Evolutionary conservation across 495 filamentous ascomycete species (phyloP), one percentile per base, ranked within the genome.

Genomic region (Astrothelium macrocarpum): DNA sequence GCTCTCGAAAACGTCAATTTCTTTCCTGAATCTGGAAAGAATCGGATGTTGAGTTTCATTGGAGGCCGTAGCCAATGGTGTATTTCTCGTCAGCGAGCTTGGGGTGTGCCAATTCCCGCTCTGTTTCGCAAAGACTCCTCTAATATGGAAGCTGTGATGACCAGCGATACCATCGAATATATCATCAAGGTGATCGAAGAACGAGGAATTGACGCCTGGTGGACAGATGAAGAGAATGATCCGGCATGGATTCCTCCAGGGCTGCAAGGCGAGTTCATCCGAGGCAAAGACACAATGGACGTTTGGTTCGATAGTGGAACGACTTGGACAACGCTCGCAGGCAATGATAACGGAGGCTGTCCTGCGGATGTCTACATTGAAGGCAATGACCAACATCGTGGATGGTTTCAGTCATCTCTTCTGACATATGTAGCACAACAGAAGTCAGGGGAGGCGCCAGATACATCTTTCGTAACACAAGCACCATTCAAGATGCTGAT

Each of bases 361-460:
- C 49, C 25, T 26, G 90, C 90, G 1, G 92, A 97, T 72, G 80
- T 97, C 32, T 97, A 96, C 70, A 80, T 97, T 4, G 94, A 99
- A 78, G 94, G 94, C 29, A 87, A 84, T 1, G 94, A 99, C 73
- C 94, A 99, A 70, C 93, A 97, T 72, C 88, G 94, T 45, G 94
- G 94, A 7, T 99, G 94, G 94, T 99, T 99, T 74, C 94, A 99
- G 75, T 96, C 92, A n/a, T 92, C 90, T 59, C 83, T 99, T n/a
- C 82, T 99, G 43, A 99, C 94, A 0, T 82, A 87, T 64, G 82
- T 93, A 28, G 82, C 87, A 1, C 78, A 81, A 42, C 84, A 85
- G 59, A 72, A 77, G n/a, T 74, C 77, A 11, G 49, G 53, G 1
- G 39, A 43, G 23, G 25, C 11, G 18, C 12, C 4, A 11, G 25